Conservation (phyloP, 495 filamentous ascomycete species). For the Penicillium canescens region DNA sequence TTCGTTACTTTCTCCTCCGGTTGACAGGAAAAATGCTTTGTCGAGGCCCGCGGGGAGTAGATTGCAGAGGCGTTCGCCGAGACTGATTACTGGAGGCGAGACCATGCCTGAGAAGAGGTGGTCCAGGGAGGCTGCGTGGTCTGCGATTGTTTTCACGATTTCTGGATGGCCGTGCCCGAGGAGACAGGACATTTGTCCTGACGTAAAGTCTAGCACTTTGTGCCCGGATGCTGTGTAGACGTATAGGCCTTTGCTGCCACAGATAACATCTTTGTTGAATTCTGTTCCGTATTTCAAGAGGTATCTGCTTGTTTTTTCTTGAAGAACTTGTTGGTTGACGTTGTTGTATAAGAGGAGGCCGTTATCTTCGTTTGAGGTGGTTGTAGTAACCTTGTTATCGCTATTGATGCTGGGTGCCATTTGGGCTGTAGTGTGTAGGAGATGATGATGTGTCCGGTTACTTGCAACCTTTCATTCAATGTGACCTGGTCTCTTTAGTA, state of each 20-base stretch:
- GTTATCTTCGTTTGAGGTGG: neutral
- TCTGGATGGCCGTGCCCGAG: conserved; percentile 53
- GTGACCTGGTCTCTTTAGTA: neutral
- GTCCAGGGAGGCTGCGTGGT: conserved; percentile 43
- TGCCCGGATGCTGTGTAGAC: conserved; percentile 26
- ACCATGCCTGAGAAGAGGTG: conserved; percentile 53
- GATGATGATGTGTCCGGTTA: neutral
- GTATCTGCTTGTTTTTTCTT: conserved; percentile 2
- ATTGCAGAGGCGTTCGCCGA: conserved; percentile 38
- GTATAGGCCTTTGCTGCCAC: conserved; percentile 22
- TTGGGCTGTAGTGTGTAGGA: neutral
- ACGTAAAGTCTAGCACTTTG: conserved; percentile 48
- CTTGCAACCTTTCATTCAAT: neutral
- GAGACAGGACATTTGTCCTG: conserved; percentile 52
- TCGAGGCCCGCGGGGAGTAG: conserved; percentile 43
- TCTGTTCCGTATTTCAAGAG: conserved; percentile 14
- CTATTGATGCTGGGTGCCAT: conserved; percentile 34
- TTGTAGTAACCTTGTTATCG: neutral
- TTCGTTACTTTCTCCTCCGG: conserved; percentile 50
- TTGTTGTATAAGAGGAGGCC: conserved; percentile 4
- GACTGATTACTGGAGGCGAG: conserved; percentile 44
- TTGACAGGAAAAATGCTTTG: conserved; percentile 50
- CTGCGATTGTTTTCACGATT: conserved; percentile 42
- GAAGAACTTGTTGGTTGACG: conserved; percentile 3
- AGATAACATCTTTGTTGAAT: conserved; percentile 21